These are phyloP conservation scores for Leishmania lainsoni DNA, from an alignment of 208 protist genomes.

Conservation along the genomic window DNA sequence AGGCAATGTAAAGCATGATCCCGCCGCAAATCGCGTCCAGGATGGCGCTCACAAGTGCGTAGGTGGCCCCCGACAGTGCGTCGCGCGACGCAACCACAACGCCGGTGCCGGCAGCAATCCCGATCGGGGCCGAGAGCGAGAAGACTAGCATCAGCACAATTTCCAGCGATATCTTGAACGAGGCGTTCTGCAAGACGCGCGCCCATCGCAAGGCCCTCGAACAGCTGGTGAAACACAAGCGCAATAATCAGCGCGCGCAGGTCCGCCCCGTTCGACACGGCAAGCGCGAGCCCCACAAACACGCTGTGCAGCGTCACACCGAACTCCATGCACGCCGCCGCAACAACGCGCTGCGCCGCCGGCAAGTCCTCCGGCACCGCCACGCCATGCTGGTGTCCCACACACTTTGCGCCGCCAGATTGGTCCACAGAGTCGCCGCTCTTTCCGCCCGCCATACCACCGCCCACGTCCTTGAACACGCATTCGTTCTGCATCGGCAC, in stretches of 20 bases:
- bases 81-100: conserved; percentile 23
- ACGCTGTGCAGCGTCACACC: conserved; percentile 71
- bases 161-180: conserved; percentile 42
- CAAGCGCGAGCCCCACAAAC: conserved; percentile 60
- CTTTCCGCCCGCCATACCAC: neutral
- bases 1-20: conserved; percentile 78
- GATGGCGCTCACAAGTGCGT: conserved; percentile 42
- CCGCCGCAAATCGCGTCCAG: conserved; percentile 61
- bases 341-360: conserved; percentile 26
- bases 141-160: conserved; percentile 46
- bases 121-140: conserved; percentile 53
- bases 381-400: conserved; percentile 29
- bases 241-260: conserved; percentile 50
- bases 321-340: conserved; percentile 71
- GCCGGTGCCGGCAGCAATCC: conserved; percentile 36
- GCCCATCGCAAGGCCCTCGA: conserved; percentile 68
- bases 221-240: conserved; percentile 72
- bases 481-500: neutral
- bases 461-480: neutral
- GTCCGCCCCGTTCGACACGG: conserved; percentile 36
- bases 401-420: neutral
- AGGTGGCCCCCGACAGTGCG: conserved; percentile 33
- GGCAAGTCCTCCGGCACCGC: conserved; percentile 20
- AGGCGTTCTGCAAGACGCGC: conserved; percentile 56
- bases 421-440: neutral